phyloP scores from a whole-genome alignment of 2,329 filamentous ascomycete species.

The Fusarium continuum region DNA sequence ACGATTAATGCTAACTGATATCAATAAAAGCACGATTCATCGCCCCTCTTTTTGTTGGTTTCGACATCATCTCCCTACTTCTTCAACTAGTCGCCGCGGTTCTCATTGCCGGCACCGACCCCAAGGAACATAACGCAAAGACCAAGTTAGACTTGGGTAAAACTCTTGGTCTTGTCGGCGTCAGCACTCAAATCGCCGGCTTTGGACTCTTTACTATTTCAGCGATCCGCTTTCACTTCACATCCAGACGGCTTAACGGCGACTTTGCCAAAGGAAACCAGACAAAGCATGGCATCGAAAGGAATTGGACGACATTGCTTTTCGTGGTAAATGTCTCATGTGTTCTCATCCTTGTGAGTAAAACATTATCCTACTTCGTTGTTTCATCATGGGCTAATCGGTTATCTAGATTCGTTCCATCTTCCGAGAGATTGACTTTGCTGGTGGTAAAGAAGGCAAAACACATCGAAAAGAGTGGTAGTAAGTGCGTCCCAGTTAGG shows the following conservation, averaged over 20 bases:
- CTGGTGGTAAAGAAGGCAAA: constrained; percentile 20
- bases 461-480: constrained; percentile 37
- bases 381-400: not conserved
- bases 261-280: constrained; percentile 28
- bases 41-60: constrained; percentile 54
- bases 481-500: not conserved
- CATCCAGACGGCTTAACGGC: constrained; percentile 39
- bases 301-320: constrained; percentile 25
- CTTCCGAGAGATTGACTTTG: constrained; percentile 35
- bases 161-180: constrained; percentile 30
- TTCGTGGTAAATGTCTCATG: constrained; percentile 30
- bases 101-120: constrained; percentile 50
- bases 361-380: rapidly evolving
- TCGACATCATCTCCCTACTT: constrained; percentile 51
- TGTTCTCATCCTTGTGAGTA: constrained; percentile 29
- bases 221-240: constrained; percentile 58
- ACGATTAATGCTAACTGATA: rapidly evolving
- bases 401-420: constrained; percentile 27
- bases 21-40: constrained; percentile 25
- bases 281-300: constrained; percentile 17
- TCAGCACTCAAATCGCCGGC: constrained; percentile 53
- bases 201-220: constrained; percentile 58
- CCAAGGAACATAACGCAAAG: constrained; percentile 44
- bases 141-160: constrained; percentile 38
- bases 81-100: constrained; percentile 53